Evolutionary conservation across 2,329 filamentous ascomycete genomes (phyloP).

Genomic region (Xylaria sp.): DNA sequence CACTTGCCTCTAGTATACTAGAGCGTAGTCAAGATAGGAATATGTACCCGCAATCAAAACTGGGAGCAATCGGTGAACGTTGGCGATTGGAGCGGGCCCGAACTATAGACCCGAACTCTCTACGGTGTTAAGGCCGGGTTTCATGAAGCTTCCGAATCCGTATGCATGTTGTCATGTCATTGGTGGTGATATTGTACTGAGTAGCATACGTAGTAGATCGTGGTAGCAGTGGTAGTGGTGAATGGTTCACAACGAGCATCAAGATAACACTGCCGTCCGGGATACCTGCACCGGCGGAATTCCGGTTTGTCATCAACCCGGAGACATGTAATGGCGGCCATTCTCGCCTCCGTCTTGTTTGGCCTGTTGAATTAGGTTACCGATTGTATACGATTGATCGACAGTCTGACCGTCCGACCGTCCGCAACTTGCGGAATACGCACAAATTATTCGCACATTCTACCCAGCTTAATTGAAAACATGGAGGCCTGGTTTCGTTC

Average conservation of each 20-base stretch:
- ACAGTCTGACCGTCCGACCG: slow-evolving; percentile 16
- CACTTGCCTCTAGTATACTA: not conserved
- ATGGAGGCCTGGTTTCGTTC: not conserved
- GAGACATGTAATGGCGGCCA: not conserved
- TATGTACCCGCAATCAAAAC: not conserved
- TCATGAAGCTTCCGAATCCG: slow-evolving; percentile 16
- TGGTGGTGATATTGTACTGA: not conserved
- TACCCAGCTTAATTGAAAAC: slow-evolving; percentile 6
- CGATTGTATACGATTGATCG: not conserved
- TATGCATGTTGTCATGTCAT: not conserved
- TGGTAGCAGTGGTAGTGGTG: not conserved
- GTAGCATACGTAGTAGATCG: not conserved
- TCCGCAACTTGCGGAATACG: slow-evolving; percentile 31
- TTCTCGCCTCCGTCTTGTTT: not conserved
- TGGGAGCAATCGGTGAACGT: not conserved
- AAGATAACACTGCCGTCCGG: not conserved
- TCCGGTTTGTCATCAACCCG: slow-evolving; percentile 1
- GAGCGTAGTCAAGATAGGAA: slow-evolving; percentile 9
- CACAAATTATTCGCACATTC: slow-evolving; percentile 18
- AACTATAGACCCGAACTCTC: slow-evolving; percentile 14
- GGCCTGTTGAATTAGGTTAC: slow-evolving; percentile 10
- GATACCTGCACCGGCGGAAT: not conserved
- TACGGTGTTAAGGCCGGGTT: slow-evolving; percentile 17
- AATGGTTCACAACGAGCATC: slow-evolving; percentile 4
- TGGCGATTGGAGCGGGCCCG: slow-evolving; percentile 13